These are phyloP conservation scores for Exophiala alcalophila DNA, from an alignment of 2,329 filamentous ascomycete species.

Conservation along the genomic window DNA sequence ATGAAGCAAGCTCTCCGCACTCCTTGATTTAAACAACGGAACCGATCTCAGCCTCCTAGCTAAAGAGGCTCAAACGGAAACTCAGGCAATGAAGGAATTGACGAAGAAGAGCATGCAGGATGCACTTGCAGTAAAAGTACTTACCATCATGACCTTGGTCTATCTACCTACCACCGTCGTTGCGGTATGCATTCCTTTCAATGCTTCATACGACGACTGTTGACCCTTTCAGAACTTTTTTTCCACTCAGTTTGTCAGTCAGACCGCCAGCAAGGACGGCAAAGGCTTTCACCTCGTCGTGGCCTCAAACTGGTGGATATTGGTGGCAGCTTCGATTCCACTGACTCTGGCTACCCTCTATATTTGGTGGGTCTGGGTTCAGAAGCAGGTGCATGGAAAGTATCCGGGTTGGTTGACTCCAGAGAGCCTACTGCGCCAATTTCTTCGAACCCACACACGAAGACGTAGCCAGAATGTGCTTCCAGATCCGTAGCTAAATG, in stretches of 20 bases:
- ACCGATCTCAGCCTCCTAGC: conserved; percentile 21
- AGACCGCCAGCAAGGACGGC: conserved; percentile 1
- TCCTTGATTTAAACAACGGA: conserved; percentile 17
- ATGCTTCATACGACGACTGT: too few relatives aligned
- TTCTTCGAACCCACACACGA: too few relatives aligned
- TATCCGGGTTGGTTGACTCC: conserved; percentile 2
- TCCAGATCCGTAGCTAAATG: too few relatives aligned
- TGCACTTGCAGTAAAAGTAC: conserved; percentile 28
- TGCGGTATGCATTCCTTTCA: conserved; percentile 14
- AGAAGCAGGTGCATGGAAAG: conserved; percentile 3
- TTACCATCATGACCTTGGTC: conserved; percentile 29
- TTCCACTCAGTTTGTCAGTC: conserved; percentile 26
- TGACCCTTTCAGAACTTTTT: conserved; percentile 26
- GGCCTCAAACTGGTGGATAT: conserved; percentile 24
- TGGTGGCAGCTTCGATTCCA: conserved; percentile 3
- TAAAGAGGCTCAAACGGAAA: conserved; percentile 23
- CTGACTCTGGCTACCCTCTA: conserved; percentile 12
- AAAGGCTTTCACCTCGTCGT: conserved; percentile 8
- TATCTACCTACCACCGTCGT: conserved; percentile 29
- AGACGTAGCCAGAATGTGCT: too few relatives aligned
- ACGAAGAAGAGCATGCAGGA: conserved; percentile 28
- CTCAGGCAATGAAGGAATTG: conserved; percentile 17
- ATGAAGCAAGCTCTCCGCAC: too few relatives aligned
- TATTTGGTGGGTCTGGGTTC: conserved; percentile 14
- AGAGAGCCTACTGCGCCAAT: too few relatives aligned